Percentiles rank a stretch among this genome's conserved stretches.
Evolutionary conservation across 306 rosid species (phyloP).

Genomic region (Myrica gale): DNA sequence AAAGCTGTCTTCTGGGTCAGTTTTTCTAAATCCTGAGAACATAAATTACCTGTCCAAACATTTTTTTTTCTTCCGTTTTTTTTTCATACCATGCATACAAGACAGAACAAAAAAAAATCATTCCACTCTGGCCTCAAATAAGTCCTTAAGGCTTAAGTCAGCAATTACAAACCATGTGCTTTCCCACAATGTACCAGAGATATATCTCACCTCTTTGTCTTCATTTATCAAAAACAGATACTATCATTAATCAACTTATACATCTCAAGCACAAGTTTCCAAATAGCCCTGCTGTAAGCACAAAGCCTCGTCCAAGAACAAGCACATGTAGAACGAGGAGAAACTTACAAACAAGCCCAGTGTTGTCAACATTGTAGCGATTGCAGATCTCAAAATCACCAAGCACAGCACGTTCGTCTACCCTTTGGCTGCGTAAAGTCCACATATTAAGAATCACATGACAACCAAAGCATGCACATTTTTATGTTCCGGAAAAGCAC

Average conservation of each 20-base stretch:
- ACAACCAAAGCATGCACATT: background rate
- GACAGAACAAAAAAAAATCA: background rate
- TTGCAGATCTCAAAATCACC: conserved; percentile 78
- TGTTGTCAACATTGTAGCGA: conserved; percentile 77
- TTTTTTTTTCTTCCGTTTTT: background rate
- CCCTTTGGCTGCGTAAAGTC: conserved; percentile 65
- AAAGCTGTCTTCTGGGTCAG: no score
- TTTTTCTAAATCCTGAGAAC: background rate
- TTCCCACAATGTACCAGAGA: background rate
- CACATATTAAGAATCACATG: conserved; percentile 4
- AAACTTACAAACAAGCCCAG: conserved; percentile 89
- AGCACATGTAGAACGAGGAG: background rate
- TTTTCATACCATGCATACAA: no score
- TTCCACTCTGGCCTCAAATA: background rate
- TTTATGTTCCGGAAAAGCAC: background rate
- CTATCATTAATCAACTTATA: background rate
- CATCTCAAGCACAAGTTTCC: background rate
- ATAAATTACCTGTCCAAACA: background rate
- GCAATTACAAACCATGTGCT: background rate
- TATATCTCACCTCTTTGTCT: background rate
- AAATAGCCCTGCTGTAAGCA: background rate
- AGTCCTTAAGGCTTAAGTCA: background rate
- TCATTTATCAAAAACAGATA: background rate
- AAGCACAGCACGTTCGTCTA: conserved; percentile 52
- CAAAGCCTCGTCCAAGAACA: background rate